Evolutionary conservation across 1,284 basidiomycete species (phyloP).

Genomic region (Sanghuangporus sanghuang): DNA sequence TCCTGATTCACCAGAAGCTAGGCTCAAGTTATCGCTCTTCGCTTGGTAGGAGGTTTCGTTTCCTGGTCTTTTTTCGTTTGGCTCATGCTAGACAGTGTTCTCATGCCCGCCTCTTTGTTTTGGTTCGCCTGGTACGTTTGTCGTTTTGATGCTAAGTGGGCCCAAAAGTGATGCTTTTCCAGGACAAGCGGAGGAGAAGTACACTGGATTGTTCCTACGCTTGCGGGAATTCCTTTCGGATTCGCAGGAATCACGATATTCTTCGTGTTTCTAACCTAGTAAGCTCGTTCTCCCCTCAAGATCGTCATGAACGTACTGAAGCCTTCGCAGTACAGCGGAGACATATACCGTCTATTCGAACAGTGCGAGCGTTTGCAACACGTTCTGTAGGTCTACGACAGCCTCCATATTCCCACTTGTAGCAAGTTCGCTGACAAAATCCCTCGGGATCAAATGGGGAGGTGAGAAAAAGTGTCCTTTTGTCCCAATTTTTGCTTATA

Average conservation of each 20-base stretch:
- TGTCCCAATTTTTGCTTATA: not conserved
- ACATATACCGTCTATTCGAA: conserved; percentile 26
- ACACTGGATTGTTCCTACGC: conserved; percentile 26
- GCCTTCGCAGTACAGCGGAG: conserved; percentile 20
- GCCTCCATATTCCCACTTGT: conserved; percentile 25
- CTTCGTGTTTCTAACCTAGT: conserved; percentile 19
- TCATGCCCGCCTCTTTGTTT: conserved; percentile 25
- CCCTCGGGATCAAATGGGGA: conserved; percentile 28
- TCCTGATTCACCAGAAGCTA: conserved; percentile 18
- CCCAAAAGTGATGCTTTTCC: not conserved
- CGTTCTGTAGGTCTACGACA: conserved; percentile 23
- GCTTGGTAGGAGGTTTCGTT: conserved; percentile 16
- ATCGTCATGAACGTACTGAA: not conserved
- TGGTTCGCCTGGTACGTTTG: conserved; percentile 28
- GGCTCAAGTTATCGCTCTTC: conserved; percentile 19
- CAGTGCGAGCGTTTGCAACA: conserved; percentile 25
- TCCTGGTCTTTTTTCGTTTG: not conserved
- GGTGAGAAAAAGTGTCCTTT: conserved; percentile 15
- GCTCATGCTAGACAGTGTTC: not conserved
- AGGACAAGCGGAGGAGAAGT: conserved; percentile 26
- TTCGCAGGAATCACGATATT: conserved; percentile 20
- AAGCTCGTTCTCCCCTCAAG: not conserved
- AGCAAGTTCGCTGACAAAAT: conserved; percentile 23
- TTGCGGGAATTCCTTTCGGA: conserved; percentile 27
- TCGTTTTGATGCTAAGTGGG: not conserved